phyloP scores from a whole-genome alignment of 257 asterid species.

The Gentiana macrophylla region DNA sequence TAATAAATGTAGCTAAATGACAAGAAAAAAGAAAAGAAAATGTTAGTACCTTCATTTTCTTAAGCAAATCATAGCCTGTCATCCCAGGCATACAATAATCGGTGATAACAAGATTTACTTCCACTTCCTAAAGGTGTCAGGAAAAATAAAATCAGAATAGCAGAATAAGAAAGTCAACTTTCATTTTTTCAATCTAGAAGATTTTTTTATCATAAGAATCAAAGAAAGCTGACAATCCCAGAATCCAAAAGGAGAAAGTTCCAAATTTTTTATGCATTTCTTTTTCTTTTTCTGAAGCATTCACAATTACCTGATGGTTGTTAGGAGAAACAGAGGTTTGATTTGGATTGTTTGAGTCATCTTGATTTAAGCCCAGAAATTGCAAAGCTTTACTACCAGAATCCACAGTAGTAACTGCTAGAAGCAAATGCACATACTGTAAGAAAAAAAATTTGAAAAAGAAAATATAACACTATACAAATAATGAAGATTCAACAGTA shows the following conservation, averaged over 20 bases:
- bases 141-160: conserved; percentile 1
- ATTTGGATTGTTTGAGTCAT: conserved; percentile 14
- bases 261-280: too few relatives aligned
- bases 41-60: conserved; percentile 35
- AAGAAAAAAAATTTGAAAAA: conserved; percentile 2
- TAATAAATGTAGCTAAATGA: not conserved
- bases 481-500: not conserved
- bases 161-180: not conserved
- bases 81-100: conserved; percentile 42
- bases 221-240: conserved; percentile 10
- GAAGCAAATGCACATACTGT: conserved; percentile 7
- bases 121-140: conserved; percentile 13
- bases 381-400: conserved; percentile 56
- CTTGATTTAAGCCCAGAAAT: conserved; percentile 40
- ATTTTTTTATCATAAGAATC: not conserved
- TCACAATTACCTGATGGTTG: conserved; percentile 25
- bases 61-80: conserved; percentile 47
- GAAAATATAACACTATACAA: not conserved
- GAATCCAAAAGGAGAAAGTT: not conserved
- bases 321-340: conserved; percentile 27
- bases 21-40: not conserved
- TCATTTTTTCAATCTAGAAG: not conserved
- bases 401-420: conserved; percentile 55
- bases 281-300: too few relatives aligned
- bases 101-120: conserved; percentile 35